Base-by-base conservation (phyloP, 2,329 filamentous ascomycete species). In the Allantophomopsis cytisporea region DNA sequence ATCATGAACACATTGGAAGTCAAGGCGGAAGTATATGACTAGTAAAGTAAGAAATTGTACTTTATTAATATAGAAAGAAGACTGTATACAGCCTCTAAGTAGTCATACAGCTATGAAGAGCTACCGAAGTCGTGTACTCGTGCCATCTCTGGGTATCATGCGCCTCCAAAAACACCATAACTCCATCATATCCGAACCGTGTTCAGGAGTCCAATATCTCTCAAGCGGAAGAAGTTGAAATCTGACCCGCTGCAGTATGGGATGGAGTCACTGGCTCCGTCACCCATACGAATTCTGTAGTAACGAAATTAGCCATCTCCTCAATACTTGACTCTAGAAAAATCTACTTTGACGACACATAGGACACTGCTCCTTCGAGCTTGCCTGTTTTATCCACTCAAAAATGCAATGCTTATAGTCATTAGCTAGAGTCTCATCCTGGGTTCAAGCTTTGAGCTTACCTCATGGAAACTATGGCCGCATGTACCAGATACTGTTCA, bases 401-500 rank as follows among this genome's bases (percentile, higher is more conserved):
- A 83, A 71, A 51, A 98, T 91, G 61, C 91, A 98, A 62, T 98
- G 91, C 87, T 94, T 23, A 3, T 7, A 12, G 13, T 13, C 28
- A 6, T 40, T 18, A 41, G 28, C 28, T 6, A 8, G 5, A 10
- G 23, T 10, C 8, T 28, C 11, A 8, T 10, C 23, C 3, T 28
- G 8, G 8, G 10, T 28, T 8, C 3, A 28, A 28, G 23, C 4
- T 28, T 32, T 4, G 12, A 32, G 13, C 68, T 50, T 60, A 93
- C 87, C 84, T 94, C 93, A 61, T 98, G 91, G 56, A 98, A 98
- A 46, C 86, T 94, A 60, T 98, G 91, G 5, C 87, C 89, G 62
- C 91, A 98, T 66, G 89, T 93, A 34, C 91, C 91, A 44, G 91
- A 88, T 48, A 95, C 89, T 95, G 51, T 33, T 31, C 14, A 40